Base-by-base conservation (phyloP, 2,329 filamentous ascomycete species). In the Cladobotryum mycophilum region DNA sequence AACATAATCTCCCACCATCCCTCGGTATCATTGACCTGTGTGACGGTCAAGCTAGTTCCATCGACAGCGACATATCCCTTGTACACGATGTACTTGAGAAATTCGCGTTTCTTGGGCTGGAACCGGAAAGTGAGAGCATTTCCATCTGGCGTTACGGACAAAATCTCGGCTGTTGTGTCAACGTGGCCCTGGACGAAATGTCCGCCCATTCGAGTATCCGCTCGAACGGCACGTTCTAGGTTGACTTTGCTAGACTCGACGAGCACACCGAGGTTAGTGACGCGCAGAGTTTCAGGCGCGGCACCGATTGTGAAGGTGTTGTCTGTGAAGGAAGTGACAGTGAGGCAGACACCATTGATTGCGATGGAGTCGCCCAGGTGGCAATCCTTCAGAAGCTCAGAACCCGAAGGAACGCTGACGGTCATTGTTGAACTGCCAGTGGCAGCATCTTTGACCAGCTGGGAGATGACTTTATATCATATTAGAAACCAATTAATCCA, bases 161-260 rank as follows among this genome's bases (percentile, higher is more conserved):
- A 65, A 54, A 99, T 87, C 41, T 79, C 80, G 0, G 92, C 93
- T 37, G 86, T 83, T 11, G 89, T 92, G 70, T 99, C 95, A 54
- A 99, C 92, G 69, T 99, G 93, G 38, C 93, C 93, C 72, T 99
- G 95, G 33, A 97, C 92, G 63, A 97, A 96, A 72, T 99, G 93
- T 1, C 93, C 93, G 43, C 95, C 93, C 89, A 99, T 97, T 49
- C 93, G 88, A 42, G 92, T 96, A 61, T 87, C 82, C 4, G 90
- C 89, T 15, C 87, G 86, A 48, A 99, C 91, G 3, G 93, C 92
- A 14, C 93, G 85, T 76, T 99, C 93, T 48, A 99, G 85, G 69
- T 99, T 99, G 58, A 97, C 91, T 18, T 74, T 75, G 54, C 84
- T 86, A 40, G 76, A 76, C 54, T 81, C 66, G 44, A 72, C 70